phyloP scores from a whole-genome alignment of 257 asterid genomes.

The Primulina tabacum region DNA sequence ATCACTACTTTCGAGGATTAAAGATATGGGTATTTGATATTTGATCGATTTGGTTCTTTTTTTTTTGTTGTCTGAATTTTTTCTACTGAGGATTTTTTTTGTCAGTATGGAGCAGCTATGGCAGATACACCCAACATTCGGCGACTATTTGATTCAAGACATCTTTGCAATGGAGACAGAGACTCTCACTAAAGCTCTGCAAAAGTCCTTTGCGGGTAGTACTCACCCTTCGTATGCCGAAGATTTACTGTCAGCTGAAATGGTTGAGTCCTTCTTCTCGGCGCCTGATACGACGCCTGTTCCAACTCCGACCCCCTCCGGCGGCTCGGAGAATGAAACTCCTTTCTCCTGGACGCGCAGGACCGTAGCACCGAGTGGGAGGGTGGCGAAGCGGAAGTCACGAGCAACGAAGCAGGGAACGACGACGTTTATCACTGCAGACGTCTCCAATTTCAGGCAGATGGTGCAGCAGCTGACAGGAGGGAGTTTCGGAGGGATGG shows the following conservation, averaged over 20 bases:
- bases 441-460: constrained; percentile 49
- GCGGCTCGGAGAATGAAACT: constrained; percentile 62
- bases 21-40: not conserved
- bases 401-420: constrained; percentile 64
- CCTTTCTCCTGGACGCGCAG: constrained; percentile 31
- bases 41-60: not conserved
- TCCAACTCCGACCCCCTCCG: constrained; percentile 48
- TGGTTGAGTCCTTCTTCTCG: constrained; percentile 33
- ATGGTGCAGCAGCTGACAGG: constrained; percentile 66
- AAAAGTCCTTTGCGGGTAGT: constrained; percentile 35
- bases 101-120: constrained; percentile 54
- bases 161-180: constrained; percentile 53
- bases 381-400: constrained; percentile 61
- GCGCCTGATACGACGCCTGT: constrained; percentile 35
- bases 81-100: constrained; percentile 59
- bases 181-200: constrained; percentile 53
- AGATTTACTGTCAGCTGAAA: constrained; percentile 38
- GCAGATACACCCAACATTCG: constrained; percentile 48
- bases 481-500: constrained; percentile 23
- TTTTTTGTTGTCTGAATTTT: constrained; percentile 16
- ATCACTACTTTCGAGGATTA: not conserved
- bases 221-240: constrained; percentile 25
- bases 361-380: constrained; percentile 43
- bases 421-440: constrained; percentile 49
- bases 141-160: constrained; percentile 63